phyloP scores from a whole-genome alignment of 2,329 filamentous ascomycete species.

The Onygenales sp. region DNA sequence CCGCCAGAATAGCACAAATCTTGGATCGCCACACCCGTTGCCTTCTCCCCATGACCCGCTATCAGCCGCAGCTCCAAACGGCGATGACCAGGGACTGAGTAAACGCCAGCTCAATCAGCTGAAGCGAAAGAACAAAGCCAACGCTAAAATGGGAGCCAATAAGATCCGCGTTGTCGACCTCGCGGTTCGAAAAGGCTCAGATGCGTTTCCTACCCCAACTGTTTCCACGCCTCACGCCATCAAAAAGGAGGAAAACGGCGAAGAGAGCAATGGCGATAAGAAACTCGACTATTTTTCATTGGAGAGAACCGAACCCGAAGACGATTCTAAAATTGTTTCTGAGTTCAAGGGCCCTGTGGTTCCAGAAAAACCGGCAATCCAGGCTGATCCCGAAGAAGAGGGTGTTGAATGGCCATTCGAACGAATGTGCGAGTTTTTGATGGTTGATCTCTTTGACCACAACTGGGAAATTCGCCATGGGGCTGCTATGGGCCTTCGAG shows the following conservation, averaged over 20 bases:
- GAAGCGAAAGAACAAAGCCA: constrained; percentile 86
- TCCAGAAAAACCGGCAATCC: constrained; percentile 76
- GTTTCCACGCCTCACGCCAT: constrained; percentile 45
- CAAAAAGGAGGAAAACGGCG: constrained; percentile 48
- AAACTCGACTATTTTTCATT: constrained; percentile 82
- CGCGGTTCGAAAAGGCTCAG: constrained; percentile 54
- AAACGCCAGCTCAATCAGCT: constrained; percentile 89
- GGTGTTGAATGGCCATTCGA: constrained; percentile 91
- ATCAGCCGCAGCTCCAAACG: constrained; percentile 28
- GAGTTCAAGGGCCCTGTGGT: constrained; percentile 84
- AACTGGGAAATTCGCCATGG: constrained; percentile 95
- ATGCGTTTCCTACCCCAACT: constrained; percentile 51
- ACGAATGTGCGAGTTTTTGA: constrained; percentile 85
- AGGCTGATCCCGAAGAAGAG: constrained; percentile 65
- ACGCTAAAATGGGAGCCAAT: constrained; percentile 78
- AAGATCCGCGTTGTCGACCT: constrained; percentile 88
- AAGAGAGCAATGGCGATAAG: constrained; percentile 51
- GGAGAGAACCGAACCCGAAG: constrained; percentile 70
- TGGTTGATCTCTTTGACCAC: constrained; percentile 84
- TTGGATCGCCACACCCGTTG: constrained; percentile 28
- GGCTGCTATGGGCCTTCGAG: constrained; percentile 86
- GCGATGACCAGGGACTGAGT: constrained; percentile 67
- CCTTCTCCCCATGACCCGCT: constrained; percentile 39
- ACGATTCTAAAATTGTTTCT: constrained; percentile 83
- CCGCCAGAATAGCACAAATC: constrained; percentile 36